Base-by-base conservation (phyloP, 805 yeast genomes). In the Blastobotrys peoriensis region DNA sequence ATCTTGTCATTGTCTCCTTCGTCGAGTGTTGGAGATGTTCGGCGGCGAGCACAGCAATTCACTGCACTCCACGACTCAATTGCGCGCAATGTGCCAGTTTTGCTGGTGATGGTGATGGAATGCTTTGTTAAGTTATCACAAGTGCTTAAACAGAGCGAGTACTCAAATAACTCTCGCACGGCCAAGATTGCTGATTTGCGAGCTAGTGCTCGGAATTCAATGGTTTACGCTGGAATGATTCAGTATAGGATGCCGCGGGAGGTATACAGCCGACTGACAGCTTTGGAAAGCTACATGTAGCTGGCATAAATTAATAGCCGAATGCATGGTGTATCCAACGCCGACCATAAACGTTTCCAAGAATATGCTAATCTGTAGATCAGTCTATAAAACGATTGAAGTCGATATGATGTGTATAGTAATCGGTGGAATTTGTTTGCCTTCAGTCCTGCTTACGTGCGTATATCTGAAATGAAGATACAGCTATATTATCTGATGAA, bases 81-180 rank as follows among this genome's bases (percentile, higher is more conserved):
- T 33, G 73, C 87, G 33, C 81, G 84, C 61, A 86, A 83, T 53
- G 73, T 93, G 41, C 96, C 98, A 3, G 78, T 79, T 41, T 63
- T 91, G 49, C 71, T 93, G 50, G 73, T 89, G 17, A 82, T 88
- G 66, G 77, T 85, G 3, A 84, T 91, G 95, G 77, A 81, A 23
- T 77, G 86, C 58, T 71, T 86, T 43, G 75, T 84, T 4, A 79
- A 78, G 47, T 61, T 81, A 46, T 71, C 76, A 44, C 67, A 69
- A 50, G 19, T 44, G 16, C 47, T 64, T 16, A 55, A 53, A 20
- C 55, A 60, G 10, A 66, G 71, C 45, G 59, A 57, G 23, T 77
- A 66, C 53, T 68, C 69, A 30, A 68, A 73, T 5, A 57, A 69
- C 2, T 68, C 75, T 9, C 75, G 74, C 47, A 74, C 70, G 35